Conservation (phyloP, 2,329 filamentous ascomycete species). For the Akanthomyces dipterigenus region DNA sequence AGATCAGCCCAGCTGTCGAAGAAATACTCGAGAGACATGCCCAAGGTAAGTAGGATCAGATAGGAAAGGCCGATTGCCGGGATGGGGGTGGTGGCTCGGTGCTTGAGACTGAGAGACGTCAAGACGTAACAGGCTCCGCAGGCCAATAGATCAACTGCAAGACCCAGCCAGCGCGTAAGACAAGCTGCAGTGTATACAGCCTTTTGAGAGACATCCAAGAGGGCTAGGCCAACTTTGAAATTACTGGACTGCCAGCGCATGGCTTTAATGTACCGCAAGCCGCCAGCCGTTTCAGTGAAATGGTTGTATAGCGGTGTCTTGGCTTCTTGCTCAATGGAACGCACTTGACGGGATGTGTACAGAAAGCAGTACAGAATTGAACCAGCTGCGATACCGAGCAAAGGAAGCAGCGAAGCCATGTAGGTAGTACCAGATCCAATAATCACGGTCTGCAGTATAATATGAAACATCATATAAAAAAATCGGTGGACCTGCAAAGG, state of each 20-base stretch:
- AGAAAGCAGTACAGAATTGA: constrained; percentile 12
- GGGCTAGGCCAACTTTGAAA: constrained; percentile 32
- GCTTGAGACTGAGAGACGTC: constrained; percentile 33
- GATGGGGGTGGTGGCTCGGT: constrained; percentile 3
- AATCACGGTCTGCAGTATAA: background rate
- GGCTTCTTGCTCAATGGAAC: constrained; percentile 28
- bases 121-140: constrained; percentile 36
- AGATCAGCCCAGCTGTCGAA: constrained; percentile 20
- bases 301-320: constrained; percentile 28
- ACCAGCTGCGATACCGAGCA: background rate
- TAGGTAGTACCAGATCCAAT: background rate
- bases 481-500: constrained; percentile 12
- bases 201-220: constrained; percentile 44
- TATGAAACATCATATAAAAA: background rate
- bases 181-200: constrained; percentile 41
- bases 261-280: constrained; percentile 41
- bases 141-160: constrained; percentile 41
- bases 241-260: constrained; percentile 43
- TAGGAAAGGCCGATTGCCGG: constrained; percentile 7
- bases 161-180: constrained; percentile 43
- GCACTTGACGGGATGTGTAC: constrained; percentile 29
- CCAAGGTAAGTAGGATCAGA: constrained; percentile 18
- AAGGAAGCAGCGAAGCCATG: background rate
- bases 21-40: constrained; percentile 13
- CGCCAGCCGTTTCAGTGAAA: constrained; percentile 37